These are phyloP conservation scores for Amaranthus tricolor DNA, from an alignment of 179 eudicot genomes.

Conservation along the genomic window DNA sequence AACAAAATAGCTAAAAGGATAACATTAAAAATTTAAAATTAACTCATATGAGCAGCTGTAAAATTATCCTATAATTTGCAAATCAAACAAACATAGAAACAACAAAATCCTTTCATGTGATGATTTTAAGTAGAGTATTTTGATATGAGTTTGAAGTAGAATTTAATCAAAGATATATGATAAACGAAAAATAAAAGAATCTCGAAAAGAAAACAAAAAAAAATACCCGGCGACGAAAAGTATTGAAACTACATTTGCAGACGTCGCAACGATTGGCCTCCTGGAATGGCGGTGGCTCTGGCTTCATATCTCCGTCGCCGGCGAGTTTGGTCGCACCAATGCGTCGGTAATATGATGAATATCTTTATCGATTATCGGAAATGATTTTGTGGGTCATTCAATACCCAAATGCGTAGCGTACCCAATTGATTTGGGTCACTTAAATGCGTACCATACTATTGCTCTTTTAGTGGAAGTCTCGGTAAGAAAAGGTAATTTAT, in stretches of 20 bases:
- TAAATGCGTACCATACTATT: too few species aligned
- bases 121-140: not conserved
- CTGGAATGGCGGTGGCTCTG: constrained; percentile 74
- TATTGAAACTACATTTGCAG: constrained; percentile 85
- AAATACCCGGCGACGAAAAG: constrained; percentile 80
- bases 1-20: not conserved
- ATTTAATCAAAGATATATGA: not conserved
- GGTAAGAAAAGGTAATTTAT: too few species aligned
- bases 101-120: not conserved
- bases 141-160: not conserved
- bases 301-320: constrained; percentile 33
- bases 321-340: constrained; percentile 4
- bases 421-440: too few species aligned
- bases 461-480: too few species aligned
- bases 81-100: not conserved
- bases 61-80: not conserved
- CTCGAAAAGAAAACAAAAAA: not conserved
- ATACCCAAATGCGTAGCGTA: too few species aligned
- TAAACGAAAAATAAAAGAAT: not conserved
- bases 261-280: constrained; percentile 80
- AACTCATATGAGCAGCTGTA: not conserved
- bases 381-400: too few species aligned
- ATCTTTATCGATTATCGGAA: too few species aligned
- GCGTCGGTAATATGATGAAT: too few species aligned
- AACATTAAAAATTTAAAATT: not conserved